Percentiles rank a stretch among this genome's conserved stretches.
Evolutionary conservation across 1,284 basidiomycete species (phyloP).

Genomic region (Marasmius fiardii): DNA sequence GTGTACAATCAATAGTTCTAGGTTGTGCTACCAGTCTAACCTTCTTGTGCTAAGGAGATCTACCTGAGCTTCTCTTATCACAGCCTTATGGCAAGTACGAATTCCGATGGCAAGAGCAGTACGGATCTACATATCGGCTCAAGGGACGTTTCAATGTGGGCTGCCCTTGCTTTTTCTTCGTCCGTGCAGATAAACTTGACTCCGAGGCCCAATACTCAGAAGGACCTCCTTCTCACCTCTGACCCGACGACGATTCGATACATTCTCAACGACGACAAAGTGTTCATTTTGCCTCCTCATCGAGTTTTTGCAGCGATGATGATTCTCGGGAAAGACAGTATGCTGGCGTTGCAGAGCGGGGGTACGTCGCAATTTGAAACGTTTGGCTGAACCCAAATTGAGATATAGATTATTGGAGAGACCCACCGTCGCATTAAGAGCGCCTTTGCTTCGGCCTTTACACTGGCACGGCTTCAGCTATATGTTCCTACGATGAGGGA

Average conservation of each 20-base stretch:
- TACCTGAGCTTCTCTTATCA: conserved; percentile 6
- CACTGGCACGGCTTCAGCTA: neutral
- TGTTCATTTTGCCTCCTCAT: neutral
- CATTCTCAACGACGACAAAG: neutral
- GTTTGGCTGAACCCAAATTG: no score
- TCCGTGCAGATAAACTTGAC: no score
- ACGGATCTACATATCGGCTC: conserved; percentile 2
- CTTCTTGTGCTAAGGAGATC: conserved; percentile 1
- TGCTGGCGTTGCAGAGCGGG: neutral
- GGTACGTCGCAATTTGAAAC: neutral
- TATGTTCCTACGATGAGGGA: neutral
- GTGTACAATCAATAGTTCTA: no score
- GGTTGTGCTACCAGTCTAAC: no score
- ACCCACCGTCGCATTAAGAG: neutral
- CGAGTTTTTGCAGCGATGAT: neutral
- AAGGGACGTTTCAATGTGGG: conserved; percentile 4
- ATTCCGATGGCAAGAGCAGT: conserved; percentile 5
- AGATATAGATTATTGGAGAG: no score
- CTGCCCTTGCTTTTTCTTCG: neutral
- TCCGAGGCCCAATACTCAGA: neutral
- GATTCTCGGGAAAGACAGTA: neutral
- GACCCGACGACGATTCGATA: neutral
- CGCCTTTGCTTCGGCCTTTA: neutral
- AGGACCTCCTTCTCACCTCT: neutral
- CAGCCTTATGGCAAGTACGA: conserved; percentile 6